Evolutionary conservation across 2,329 filamentous ascomycete genomes (phyloP).

Genomic region (Curvularia lunata): DNA sequence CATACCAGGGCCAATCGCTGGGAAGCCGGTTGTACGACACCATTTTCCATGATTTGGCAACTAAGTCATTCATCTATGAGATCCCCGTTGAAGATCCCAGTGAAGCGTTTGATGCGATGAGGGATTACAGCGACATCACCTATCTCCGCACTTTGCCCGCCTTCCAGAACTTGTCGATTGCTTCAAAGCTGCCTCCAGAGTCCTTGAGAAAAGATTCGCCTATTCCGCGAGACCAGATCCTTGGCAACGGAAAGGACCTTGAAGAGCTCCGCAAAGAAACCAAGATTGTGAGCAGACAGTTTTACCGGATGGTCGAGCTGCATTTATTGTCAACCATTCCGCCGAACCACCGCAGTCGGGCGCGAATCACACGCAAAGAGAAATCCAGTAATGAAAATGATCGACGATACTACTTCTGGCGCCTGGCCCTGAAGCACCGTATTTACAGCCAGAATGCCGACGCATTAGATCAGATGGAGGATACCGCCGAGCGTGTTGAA

Average conservation of each 20-base stretch:
- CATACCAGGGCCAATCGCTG: conserved; percentile 81
- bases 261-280: conserved; percentile 63
- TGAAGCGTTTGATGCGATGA: conserved; percentile 79
- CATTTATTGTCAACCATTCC: conserved; percentile 68
- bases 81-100: conserved; percentile 95
- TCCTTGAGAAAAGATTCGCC: conserved; percentile 62
- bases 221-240: conserved; percentile 60
- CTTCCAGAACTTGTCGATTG: conserved; percentile 61
- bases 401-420: conserved; percentile 72
- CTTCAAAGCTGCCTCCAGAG: conserved; percentile 56
- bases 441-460: conserved; percentile 78
- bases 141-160: conserved; percentile 66
- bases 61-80: conserved; percentile 73
- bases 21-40: conserved; percentile 81
- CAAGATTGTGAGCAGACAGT: conserved; percentile 81
- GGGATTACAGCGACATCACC: conserved; percentile 74
- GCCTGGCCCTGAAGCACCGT: conserved; percentile 76
- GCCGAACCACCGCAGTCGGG: conserved; percentile 55
- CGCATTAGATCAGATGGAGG: conserved; percentile 69
- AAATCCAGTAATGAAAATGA: conserved; percentile 63
- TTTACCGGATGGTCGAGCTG: conserved; percentile 76
- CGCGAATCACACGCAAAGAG: conserved; percentile 52
- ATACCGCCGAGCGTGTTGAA: conserved; percentile 70
- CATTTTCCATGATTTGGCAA: conserved; percentile 74
- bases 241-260: conserved; percentile 62